Base-by-base conservation (phyloP, 257 asterid genomes). In the Verbascum thapsus region DNA sequence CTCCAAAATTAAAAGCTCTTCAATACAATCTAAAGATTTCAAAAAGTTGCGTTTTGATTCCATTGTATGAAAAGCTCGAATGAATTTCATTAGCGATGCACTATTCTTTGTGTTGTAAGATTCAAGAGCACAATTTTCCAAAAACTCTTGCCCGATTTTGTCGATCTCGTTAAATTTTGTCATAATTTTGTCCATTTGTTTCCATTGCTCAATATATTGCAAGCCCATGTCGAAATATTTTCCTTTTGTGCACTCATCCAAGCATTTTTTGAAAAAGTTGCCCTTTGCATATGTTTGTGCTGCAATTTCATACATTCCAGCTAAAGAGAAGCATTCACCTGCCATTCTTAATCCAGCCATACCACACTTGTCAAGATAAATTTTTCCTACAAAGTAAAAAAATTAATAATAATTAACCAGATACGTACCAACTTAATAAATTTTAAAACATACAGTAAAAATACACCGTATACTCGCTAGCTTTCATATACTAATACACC, bases 251-350 rank as follows among this genome's bases (percentile, higher is more conserved):
- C 95, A 81, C 32, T 70, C 80, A 4, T 80, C 59, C 63, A 86
- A 64, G 69, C 89, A 86, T 38, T 86, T 85, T 0, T 41, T 39
- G 61, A 83, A 61, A 35, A 78, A 67, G 38, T 73, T 66, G 2
- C 84, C 85, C 57, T 72, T 61, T 3, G 72, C 83, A 61, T 80
- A 86, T 16, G 70, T 79, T 58, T 63, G 68, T 0, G 91, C 85
- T 0, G 89, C 91, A 48, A 44, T 72, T 22, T 58, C 37, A 54
- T 77, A 76, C 37, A 55, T 45, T 47, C 72, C 85, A 7, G 91
- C 95, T 60, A 72, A 56, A 16, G 47, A 65, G 64, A 86, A 86
- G 62, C 91, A 86, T 67, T 84, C 95, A 0, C 84, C 91, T 1
- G 91, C 88, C 73, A 72, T 84, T 54, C 61, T 43, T 32, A 83